phyloP scores from a whole-genome alignment of 441 rosid genomes.

The Cnidoscolus chayamansa region DNA sequence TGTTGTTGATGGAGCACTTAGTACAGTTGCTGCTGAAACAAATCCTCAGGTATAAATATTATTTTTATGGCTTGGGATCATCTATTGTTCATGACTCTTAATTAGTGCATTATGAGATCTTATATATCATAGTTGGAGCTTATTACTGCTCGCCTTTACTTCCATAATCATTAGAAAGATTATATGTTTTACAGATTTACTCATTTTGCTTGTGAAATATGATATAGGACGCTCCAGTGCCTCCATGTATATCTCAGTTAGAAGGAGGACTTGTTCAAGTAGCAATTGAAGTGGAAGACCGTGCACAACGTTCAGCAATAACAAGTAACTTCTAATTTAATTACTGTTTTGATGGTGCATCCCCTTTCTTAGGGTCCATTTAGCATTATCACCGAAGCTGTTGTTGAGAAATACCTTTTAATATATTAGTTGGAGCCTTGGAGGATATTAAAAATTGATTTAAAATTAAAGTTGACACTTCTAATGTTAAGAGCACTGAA shows the following conservation, averaged over 20 bases:
- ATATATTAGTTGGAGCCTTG: too few species aligned
- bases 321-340: constrained; percentile 50
- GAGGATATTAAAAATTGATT: too few species aligned
- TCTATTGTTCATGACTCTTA: constrained; percentile 6
- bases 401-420: too few species aligned
- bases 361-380: neutral
- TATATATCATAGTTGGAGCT: neutral
- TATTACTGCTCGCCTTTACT: neutral
- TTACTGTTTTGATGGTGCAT: constrained; percentile 1
- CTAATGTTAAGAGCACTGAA: too few species aligned
- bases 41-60: constrained; percentile 65
- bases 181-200: neutral
- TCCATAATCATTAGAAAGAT: neutral
- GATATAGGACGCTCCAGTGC: constrained; percentile 91
- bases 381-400: too few species aligned
- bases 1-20: constrained; percentile 86
- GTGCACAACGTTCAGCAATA: constrained; percentile 96
- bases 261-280: constrained; percentile 98
- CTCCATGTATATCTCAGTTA: constrained; percentile 95
- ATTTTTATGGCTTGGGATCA: constrained; percentile 3
- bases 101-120: constrained; percentile 5
- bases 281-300: constrained; percentile 98
- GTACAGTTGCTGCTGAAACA: constrained; percentile 98
- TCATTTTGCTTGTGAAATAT: constrained; percentile 17
- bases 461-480: too few species aligned